Evolutionary conservation across 179 eudicot genomes (phyloP).

Genomic region (Carnegiea gigantea): DNA sequence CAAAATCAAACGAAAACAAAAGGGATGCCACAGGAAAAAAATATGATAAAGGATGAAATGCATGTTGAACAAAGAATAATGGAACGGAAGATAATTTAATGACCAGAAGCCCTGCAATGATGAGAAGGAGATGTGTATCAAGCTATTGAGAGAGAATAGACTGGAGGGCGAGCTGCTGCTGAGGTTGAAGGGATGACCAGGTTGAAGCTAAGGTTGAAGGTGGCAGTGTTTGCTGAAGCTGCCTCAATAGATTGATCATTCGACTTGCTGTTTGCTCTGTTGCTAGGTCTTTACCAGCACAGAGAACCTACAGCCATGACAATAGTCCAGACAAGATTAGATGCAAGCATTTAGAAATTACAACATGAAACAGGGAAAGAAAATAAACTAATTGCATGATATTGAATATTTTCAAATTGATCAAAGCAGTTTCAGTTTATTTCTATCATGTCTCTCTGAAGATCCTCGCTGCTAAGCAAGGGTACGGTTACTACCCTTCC

Average conservation of each 20-base stretch:
- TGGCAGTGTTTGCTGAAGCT: constrained; percentile 39
- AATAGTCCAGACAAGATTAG: not conserved
- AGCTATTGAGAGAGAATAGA: constrained; percentile 40
- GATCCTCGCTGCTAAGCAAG: too few species aligned
- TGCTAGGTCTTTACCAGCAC: constrained; percentile 46
- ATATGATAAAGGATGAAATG: constrained; percentile 15
- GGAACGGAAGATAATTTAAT: constrained; percentile 4
- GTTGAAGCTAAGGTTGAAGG: constrained; percentile 36
- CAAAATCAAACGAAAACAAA: not conserved
- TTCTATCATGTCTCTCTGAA: too few species aligned
- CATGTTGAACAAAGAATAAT: constrained; percentile 25
- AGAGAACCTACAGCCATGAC: constrained; percentile 30
- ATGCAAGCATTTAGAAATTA: not conserved
- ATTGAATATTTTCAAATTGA: too few species aligned
- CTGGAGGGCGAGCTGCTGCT: constrained; percentile 41
- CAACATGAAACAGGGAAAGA: not conserved
- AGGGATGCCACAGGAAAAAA: not conserved
- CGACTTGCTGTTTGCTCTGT: constrained; percentile 41
- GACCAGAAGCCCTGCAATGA: not conserved
- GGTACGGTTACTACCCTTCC: too few species aligned
- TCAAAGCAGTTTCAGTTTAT: too few species aligned
- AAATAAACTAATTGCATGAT: too few species aligned
- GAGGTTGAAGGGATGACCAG: constrained; percentile 46
- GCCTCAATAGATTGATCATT: constrained; percentile 41
- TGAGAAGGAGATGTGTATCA: not conserved